phyloP scores from a whole-genome alignment of 129 eudicot genomes.

The Lonicera japonica region DNA sequence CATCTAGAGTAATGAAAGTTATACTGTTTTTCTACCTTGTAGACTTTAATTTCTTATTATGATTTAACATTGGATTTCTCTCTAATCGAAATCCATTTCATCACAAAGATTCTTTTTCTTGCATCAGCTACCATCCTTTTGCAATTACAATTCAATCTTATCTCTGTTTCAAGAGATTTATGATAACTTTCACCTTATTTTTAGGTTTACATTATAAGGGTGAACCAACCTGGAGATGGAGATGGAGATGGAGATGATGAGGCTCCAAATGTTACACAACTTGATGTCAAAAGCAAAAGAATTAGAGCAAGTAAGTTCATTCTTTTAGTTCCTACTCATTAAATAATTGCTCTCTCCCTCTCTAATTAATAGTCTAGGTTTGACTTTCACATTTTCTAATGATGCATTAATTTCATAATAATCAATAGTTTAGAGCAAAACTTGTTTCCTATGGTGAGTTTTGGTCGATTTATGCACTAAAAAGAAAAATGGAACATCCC shows the following conservation, averaged over 20 bases:
- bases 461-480: no score
- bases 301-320: constrained; percentile 13
- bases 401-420: no score
- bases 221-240: constrained; percentile 38
- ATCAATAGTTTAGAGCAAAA: no score
- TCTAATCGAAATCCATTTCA: no score
- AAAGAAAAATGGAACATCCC: no score
- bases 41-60: no score
- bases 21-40: not conserved
- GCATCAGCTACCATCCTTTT: not conserved
- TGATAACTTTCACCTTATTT: not conserved
- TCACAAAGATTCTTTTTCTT: no score
- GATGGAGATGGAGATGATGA: constrained; percentile 34
- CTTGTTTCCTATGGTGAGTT: no score
- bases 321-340: no score
- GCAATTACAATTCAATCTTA: not conserved
- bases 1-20: not conserved
- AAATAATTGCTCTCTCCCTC: no score
- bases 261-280: constrained; percentile 9
- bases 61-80: not conserved
- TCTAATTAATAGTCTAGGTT: no score
- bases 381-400: no score
- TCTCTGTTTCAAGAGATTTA: not conserved
- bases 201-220: constrained; percentile 66
- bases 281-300: constrained; percentile 11